Conservation (phyloP, 2,329 filamentous ascomycete genomes). For the Cytospora leucostoma region DNA sequence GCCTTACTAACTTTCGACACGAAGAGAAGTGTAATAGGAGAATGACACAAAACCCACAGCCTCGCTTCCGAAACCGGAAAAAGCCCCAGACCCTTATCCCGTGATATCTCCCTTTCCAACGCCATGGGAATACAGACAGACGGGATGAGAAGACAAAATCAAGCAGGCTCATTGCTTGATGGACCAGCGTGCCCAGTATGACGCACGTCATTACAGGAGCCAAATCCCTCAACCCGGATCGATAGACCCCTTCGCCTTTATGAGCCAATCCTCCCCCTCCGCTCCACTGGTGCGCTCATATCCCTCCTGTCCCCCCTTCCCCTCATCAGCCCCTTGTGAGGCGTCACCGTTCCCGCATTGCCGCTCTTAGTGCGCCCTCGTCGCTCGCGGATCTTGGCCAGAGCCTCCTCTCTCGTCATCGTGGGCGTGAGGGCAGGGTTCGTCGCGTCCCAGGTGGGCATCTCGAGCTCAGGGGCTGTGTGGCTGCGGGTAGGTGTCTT, state of each 20-base stretch:
- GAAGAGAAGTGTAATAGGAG: neutral
- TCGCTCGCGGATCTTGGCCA: conserved; percentile 73
- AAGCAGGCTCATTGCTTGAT: conserved; percentile 10
- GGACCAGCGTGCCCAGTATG: neutral
- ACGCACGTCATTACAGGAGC: neutral
- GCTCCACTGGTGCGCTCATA: conserved; percentile 47
- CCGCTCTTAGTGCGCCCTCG: conserved; percentile 71
- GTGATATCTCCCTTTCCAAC: conserved; percentile 18
- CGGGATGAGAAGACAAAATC: conserved; percentile 6
- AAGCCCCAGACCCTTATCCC: conserved; percentile 13
- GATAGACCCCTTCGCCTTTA: neutral
- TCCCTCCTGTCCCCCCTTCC: conserved; percentile 47
- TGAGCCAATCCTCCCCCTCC: conserved; percentile 23
- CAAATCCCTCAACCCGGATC: neutral
- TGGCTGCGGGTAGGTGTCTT: conserved; percentile 47
- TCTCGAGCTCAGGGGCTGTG: conserved; percentile 24
- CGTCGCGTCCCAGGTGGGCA: conserved; percentile 52
- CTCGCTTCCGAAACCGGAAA: conserved; percentile 3
- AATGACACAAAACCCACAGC: conserved; percentile 1
- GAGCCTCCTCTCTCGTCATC: conserved; percentile 71
- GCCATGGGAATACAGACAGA: conserved; percentile 22
- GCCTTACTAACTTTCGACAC: neutral
- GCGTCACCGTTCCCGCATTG: conserved; percentile 63
- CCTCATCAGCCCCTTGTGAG: conserved; percentile 58
- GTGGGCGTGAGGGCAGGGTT: conserved; percentile 64